Evolutionary conservation across 352 stramenopile species (phyloP).

Genomic region (Phytophthora citricola): DNA sequence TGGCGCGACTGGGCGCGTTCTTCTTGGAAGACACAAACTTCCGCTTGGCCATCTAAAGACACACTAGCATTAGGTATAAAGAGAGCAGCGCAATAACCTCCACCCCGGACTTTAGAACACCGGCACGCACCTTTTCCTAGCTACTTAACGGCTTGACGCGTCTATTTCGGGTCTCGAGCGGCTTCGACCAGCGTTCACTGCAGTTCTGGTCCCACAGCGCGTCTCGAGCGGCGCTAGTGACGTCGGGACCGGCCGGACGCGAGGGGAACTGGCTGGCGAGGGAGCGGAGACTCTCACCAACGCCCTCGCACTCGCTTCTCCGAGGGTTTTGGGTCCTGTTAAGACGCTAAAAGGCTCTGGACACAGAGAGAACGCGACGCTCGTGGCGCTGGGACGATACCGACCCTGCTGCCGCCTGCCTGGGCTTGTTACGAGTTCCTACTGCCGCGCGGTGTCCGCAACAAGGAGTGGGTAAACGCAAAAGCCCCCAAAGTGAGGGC

Average conservation of each 20-base stretch:
- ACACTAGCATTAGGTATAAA: conserved; percentile 3
- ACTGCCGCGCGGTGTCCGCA: conserved; percentile 31
- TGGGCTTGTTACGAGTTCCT: conserved; percentile 20
- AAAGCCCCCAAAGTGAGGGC: conserved; percentile 10
- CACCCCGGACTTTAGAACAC: conserved; percentile 2
- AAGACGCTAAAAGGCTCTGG: not conserved
- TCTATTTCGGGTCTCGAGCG: conserved; percentile 31
- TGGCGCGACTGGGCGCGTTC: conserved; percentile 77
- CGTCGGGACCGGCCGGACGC: not conserved
- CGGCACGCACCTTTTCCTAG: conserved; percentile 32
- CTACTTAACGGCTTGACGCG: conserved; percentile 20
- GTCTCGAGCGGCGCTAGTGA: conserved; percentile 3
- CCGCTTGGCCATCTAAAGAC: conserved; percentile 72
- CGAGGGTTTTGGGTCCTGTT: not conserved
- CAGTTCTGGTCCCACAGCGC: conserved; percentile 5
- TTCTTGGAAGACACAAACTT: conserved; percentile 91
- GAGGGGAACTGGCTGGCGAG: conserved; percentile 25
- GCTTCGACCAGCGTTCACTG: conserved; percentile 11
- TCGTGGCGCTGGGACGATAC: not conserved
- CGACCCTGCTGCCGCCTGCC: conserved; percentile 15
- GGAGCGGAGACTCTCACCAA: conserved; percentile 13
- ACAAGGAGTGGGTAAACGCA: conserved; percentile 33
- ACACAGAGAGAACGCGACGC: not conserved
- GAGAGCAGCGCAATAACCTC: conserved; percentile 5
- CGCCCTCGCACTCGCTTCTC: conserved; percentile 8